These are phyloP conservation scores for Yamadazyma philogaea DNA, from an alignment of 805 yeast genomes.

Conservation along the genomic window DNA sequence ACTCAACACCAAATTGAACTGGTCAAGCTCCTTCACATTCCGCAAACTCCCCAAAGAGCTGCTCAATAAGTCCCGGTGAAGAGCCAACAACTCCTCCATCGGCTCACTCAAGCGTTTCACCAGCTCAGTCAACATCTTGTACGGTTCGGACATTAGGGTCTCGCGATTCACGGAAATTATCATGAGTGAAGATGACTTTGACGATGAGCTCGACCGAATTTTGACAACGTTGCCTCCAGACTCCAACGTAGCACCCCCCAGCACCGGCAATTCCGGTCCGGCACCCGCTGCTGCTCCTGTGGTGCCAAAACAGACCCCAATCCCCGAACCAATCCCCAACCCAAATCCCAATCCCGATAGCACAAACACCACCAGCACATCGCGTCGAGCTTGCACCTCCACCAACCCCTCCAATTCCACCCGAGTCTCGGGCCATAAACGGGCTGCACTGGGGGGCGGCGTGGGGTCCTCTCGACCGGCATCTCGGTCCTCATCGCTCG, in stretches of 20 bases:
- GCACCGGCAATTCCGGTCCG: no score
- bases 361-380: no score
- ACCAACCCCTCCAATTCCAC: no score
- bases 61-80: slow-evolving; percentile 28
- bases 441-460: no score
- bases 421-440: no score
- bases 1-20: slow-evolving; percentile 10
- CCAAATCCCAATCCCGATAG: background rate
- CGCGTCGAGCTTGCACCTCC: no score
- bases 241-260: background rate
- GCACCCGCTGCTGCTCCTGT: no score
- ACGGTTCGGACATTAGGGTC: slow-evolving; percentile 21
- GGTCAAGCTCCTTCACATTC: slow-evolving; percentile 20
- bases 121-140: slow-evolving; percentile 21
- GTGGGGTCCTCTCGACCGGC: background rate
- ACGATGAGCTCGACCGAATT: slow-evolving; percentile 9
- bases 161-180: background rate
- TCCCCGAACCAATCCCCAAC: no score
- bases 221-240: background rate
- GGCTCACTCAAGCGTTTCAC: slow-evolving; percentile 25
- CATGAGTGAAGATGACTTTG: slow-evolving; percentile 10
- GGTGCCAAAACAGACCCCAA: no score
- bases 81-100: slow-evolving; percentile 20
- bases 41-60: slow-evolving; percentile 27
- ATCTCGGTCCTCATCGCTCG: background rate